Base-by-base conservation (phyloP, 345 rosid species). In the Populus ilicifolia region DNA sequence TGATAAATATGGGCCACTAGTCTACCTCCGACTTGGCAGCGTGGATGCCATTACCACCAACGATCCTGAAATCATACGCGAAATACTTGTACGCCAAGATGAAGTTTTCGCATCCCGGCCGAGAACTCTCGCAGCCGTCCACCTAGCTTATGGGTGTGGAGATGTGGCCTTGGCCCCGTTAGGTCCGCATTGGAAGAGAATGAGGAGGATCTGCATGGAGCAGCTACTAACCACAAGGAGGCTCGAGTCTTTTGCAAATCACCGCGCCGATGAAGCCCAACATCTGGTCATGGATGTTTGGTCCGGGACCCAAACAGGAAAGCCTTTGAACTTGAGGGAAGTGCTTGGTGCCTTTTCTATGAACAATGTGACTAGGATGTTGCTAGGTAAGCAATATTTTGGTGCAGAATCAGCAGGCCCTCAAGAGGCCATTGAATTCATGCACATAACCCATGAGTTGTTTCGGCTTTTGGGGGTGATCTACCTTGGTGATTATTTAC, bases 361-460 rank as follows among this genome's bases (percentile, higher is more conserved):
- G 98, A 95, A 93, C 86, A 92, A 95, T 29, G 98, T 93, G 84
- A 92, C 99, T 0, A 77, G 97, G 52, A 93, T 95, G 99, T 81
- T 95, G 81, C 54, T 90, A 3, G 97, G 98, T 14, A 92, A 88
- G 80, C 99, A 92, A 29, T 95, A 87, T 21, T 92, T 93, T 52
- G 97, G 99, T 14, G 87, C 85, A 4, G 88, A 86, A 29, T 87
- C 94, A 0, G 88, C 89, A 7, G 71, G 90, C 14, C 89, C 89
- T 5, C 78, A 78, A 59, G 94, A 92, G 80, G 96, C 99, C 33
- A 80, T 70, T 87, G 98, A 95, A 85, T 93, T 95, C 84, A 88
- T 95, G 96, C 91, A 92, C 75, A 82, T 89, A 39, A 93, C 98
- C 7, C 98, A 91, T 25, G 90, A 90, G 48, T 48, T 90, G 79